Conservation (phyloP, 1,139 yeast genomes). For the Yamadazyma sp. region DNA sequence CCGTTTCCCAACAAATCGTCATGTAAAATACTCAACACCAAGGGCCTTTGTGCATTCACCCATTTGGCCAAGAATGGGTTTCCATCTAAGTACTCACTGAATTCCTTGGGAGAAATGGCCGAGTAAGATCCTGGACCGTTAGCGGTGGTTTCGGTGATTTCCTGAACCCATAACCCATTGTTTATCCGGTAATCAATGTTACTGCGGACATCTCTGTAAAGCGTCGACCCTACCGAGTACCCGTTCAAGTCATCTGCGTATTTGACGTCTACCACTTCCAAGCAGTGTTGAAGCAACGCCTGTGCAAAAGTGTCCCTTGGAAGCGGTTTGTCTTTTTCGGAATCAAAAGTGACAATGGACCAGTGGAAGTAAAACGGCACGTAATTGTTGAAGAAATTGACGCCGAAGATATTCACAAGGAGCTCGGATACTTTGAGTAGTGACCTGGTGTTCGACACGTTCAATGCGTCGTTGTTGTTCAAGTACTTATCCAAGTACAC, state of each 20-base stretch:
- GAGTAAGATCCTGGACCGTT: constrained; percentile 5
- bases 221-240: constrained; percentile 26
- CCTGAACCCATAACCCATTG: constrained; percentile 31
- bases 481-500: constrained; percentile 35
- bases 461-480: constrained; percentile 22
- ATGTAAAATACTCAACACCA: constrained; percentile 16
- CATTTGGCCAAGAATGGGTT: constrained; percentile 32
- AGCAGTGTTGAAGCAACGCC: constrained; percentile 25
- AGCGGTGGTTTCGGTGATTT: constrained; percentile 14
- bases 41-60: constrained; percentile 35
- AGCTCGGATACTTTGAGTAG: constrained; percentile 27
- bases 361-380: constrained; percentile 51
- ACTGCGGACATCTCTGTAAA: constrained; percentile 22
- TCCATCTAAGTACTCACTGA: constrained; percentile 34
- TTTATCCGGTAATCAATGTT: constrained; percentile 31
- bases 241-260: constrained; percentile 28
- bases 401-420: constrained; percentile 38
- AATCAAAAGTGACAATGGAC: constrained; percentile 15
- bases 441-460: constrained; percentile 21
- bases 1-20: constrained; percentile 7
- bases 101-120: constrained; percentile 18
- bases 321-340: background rate
- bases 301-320: constrained; percentile 40
- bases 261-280: constrained; percentile 29
- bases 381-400: constrained; percentile 47